Conservation (phyloP, 805 yeast genomes). For the Wickerhamomyces strasburgensis region DNA sequence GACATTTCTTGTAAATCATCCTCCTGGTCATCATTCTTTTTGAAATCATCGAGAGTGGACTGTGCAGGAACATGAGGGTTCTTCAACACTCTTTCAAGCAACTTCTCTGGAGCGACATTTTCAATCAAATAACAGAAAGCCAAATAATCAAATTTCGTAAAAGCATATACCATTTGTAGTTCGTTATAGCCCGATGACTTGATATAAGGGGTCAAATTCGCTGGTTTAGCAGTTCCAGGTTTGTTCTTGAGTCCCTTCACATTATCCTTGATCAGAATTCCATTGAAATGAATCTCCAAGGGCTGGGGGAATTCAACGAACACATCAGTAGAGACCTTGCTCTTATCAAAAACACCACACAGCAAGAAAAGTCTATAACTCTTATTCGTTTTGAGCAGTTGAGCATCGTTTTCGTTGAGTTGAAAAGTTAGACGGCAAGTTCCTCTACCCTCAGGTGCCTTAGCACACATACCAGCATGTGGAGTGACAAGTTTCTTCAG, state of each 20-base stretch:
- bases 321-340: conserved; percentile 25
- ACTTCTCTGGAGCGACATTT: conserved; percentile 33
- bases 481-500: conserved; percentile 42
- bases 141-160: conserved; percentile 45
- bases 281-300: conserved; percentile 62
- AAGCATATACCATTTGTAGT: conserved; percentile 54
- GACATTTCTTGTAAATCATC: conserved; percentile 70
- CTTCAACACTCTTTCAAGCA: conserved; percentile 36
- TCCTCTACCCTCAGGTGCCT: conserved; percentile 41
- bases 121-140: conserved; percentile 59
- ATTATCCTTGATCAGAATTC: conserved; percentile 41
- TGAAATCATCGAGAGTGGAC: conserved; percentile 46
- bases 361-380: conserved; percentile 43
- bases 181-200: conserved; percentile 32
- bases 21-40: conserved; percentile 44
- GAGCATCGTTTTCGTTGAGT: conserved; percentile 38
- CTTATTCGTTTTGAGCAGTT: conserved; percentile 28
- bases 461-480: conserved; percentile 40
- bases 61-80: conserved; percentile 50
- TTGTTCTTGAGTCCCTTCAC: conserved; percentile 72
- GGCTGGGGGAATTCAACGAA: conserved; percentile 65
- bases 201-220: conserved; percentile 59
- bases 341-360: conserved; percentile 41
- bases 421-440: conserved; percentile 38
- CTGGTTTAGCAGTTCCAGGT: conserved; percentile 78